A percentile compares a stretch with the other conserved stretches of the same genome.
Conservation (phyloP, 345 rosid species). For the Trapa bicornis region DNA sequence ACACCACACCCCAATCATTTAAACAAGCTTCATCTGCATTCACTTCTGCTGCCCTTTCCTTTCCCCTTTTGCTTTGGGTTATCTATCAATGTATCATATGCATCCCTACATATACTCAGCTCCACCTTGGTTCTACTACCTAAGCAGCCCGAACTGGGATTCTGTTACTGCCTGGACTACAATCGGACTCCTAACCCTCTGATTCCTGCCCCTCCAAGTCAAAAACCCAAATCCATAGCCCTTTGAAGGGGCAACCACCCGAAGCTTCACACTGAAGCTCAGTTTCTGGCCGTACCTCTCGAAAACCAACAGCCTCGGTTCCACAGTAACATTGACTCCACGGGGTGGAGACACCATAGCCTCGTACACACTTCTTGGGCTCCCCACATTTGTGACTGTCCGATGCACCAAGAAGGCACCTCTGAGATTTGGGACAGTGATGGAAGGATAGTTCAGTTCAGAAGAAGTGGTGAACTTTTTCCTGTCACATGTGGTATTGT, state of each 20-base stretch:
- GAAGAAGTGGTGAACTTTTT: slow-evolving; percentile 20
- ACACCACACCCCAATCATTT: background rate
- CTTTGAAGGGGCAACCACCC: slow-evolving; percentile 24
- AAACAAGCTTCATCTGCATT: background rate
- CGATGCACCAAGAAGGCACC: slow-evolving; percentile 26
- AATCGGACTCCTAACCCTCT: slow-evolving; percentile 29
- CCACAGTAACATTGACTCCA: slow-evolving; percentile 31
- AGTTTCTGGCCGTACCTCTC: slow-evolving; percentile 33
- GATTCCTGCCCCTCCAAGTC: slow-evolving; percentile 31
- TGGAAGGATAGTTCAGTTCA: slow-evolving; percentile 39
- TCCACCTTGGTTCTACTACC: slow-evolving; percentile 5
- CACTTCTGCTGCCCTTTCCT: background rate
- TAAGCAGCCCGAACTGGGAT: slow-evolving; percentile 20
- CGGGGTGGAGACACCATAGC: slow-evolving; percentile 27
- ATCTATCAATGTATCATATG: background rate
- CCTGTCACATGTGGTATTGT: slow-evolving; percentile 28
- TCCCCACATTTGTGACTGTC: slow-evolving; percentile 37
- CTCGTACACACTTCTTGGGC: slow-evolving; percentile 23
- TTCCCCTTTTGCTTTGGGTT: background rate
- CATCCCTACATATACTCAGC: background rate
- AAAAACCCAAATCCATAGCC: slow-evolving; percentile 37
- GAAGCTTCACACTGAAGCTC: slow-evolving; percentile 30
- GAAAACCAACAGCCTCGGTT: slow-evolving; percentile 24
- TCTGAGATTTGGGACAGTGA: slow-evolving; percentile 28
- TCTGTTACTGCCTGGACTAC: slow-evolving; percentile 20